phyloP scores from a whole-genome alignment of 352 stramenopile species.

The Phytophthora pini region DNA sequence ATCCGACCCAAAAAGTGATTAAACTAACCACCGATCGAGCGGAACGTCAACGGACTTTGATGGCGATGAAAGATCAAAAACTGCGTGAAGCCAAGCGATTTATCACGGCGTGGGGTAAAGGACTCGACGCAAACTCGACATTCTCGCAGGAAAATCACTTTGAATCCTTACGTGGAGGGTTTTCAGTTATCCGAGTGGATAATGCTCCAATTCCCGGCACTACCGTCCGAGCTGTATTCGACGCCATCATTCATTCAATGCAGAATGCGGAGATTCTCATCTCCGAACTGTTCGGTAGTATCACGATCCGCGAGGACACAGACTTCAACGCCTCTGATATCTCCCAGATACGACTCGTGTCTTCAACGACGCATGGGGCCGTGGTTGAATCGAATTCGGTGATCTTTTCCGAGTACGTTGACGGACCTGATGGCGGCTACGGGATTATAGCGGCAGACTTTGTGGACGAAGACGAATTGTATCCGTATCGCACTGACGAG shows the following conservation, averaged over 20 bases:
- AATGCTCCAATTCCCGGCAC: constrained; percentile 36
- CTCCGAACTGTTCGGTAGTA: constrained; percentile 51
- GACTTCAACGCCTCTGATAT: constrained; percentile 43
- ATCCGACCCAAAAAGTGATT: constrained; percentile 17
- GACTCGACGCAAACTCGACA: constrained; percentile 21
- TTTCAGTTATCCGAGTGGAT: constrained; percentile 46
- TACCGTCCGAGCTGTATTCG: constrained; percentile 38
- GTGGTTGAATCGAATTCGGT: constrained; percentile 26
- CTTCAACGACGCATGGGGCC: constrained; percentile 21
- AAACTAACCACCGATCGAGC: constrained; percentile 18
- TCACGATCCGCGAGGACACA: constrained; percentile 56
- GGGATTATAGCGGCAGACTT: constrained; percentile 29
- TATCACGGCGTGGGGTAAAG: constrained; percentile 27
- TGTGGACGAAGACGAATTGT: constrained; percentile 49
- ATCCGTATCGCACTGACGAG: constrained; percentile 39
- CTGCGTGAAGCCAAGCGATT: constrained; percentile 34
- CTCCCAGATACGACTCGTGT: constrained; percentile 46
- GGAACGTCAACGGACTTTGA: constrained; percentile 24
- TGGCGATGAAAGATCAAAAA: constrained; percentile 36
- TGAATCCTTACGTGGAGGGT: constrained; percentile 34
- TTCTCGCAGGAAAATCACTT: constrained; percentile 41
- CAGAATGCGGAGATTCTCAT: constrained; percentile 59
- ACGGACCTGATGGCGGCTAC: constrained; percentile 8
- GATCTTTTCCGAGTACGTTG: constrained; percentile 25
- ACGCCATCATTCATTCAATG: constrained; percentile 46